Percentiles rank a stretch among this genome's conserved stretches.
phyloP scores from a whole-genome alignment of 768 basidiomycete species.

The Pholiota conissans region DNA sequence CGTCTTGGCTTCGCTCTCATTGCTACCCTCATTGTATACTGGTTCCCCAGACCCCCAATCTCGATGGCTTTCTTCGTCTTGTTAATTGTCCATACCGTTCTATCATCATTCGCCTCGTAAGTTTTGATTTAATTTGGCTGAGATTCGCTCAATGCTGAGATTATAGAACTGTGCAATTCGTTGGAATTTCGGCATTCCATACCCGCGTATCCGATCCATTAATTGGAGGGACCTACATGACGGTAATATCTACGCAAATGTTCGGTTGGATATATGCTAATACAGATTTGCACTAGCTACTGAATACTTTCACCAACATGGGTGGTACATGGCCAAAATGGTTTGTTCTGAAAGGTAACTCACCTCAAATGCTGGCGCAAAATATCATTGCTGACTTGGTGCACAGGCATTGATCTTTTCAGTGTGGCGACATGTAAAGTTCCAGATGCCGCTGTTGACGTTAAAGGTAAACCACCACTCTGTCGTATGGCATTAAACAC shows the following conservation, averaged over 20 bases:
- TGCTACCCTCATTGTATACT: constrained; percentile 76
- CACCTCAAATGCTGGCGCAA: neutral
- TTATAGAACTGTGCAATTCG: constrained; percentile 93
- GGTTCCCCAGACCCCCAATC: constrained; percentile 80
- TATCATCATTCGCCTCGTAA: constrained; percentile 84
- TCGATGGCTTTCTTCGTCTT: constrained; percentile 76
- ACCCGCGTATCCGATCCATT: constrained; percentile 94
- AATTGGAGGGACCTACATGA: constrained; percentile 99
- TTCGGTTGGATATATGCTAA: neutral
- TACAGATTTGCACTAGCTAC: constrained; percentile 71
- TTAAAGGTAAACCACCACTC: constrained; percentile 45
- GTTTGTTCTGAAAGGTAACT: constrained; percentile 86
- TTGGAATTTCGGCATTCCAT: constrained; percentile 98
- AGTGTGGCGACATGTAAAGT: constrained; percentile 83
- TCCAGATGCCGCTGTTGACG: constrained; percentile 50
- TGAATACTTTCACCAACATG: constrained; percentile 95
- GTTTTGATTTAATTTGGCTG: constrained; percentile 23
- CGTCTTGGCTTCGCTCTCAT: constrained; percentile 73
- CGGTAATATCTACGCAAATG: constrained; percentile 46
- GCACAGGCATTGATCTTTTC: constrained; percentile 81
- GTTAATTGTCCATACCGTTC: constrained; percentile 77
- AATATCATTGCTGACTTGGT: constrained; percentile 12
- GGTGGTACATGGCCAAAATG: constrained; percentile 98
- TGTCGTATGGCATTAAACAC: constrained; percentile 8
- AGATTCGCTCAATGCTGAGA: neutral